These are phyloP conservation scores for Aspergillus sojae DNA, from an alignment of 2,329 filamentous ascomycete genomes.

Conservation along the genomic window DNA sequence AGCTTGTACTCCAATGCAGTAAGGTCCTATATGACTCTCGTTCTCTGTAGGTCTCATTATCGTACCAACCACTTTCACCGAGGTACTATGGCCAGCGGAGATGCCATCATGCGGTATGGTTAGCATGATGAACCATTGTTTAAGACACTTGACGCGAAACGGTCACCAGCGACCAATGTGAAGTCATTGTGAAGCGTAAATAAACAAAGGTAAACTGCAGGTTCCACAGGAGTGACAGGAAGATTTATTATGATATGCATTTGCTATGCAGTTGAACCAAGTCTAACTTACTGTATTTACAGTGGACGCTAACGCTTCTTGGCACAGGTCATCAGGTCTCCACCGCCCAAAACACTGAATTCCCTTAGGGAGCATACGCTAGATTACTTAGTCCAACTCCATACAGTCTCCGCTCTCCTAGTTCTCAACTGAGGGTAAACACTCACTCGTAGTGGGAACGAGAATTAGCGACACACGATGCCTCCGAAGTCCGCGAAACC, in stretches of 20 bases:
- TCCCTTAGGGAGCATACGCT: slow-evolving; percentile 4
- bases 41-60: background rate
- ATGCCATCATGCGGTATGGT: background rate
- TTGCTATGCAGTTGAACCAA: background rate
- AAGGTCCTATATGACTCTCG: background rate
- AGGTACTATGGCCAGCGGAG: background rate
- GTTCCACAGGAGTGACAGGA: background rate
- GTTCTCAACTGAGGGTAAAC: background rate
- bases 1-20: background rate
- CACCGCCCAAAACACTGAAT: slow-evolving; percentile 24
- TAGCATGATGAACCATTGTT: background rate
- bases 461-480: slow-evolving; percentile 27
- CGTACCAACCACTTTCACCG: background rate
- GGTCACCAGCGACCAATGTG: too few species aligned
- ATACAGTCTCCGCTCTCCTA: background rate
- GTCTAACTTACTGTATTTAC: background rate
- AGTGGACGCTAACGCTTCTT: slow-evolving; percentile 24
- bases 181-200: background rate
- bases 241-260: background rate
- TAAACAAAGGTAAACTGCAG: background rate
- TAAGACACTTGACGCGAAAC: background rate
- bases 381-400: background rate
- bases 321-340: slow-evolving; percentile 31
- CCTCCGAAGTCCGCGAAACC: slow-evolving; percentile 42
- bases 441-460: slow-evolving; percentile 4